Base-by-base conservation (phyloP, 176 grass and related monocot genomes). In the Avena sativa region DNA sequence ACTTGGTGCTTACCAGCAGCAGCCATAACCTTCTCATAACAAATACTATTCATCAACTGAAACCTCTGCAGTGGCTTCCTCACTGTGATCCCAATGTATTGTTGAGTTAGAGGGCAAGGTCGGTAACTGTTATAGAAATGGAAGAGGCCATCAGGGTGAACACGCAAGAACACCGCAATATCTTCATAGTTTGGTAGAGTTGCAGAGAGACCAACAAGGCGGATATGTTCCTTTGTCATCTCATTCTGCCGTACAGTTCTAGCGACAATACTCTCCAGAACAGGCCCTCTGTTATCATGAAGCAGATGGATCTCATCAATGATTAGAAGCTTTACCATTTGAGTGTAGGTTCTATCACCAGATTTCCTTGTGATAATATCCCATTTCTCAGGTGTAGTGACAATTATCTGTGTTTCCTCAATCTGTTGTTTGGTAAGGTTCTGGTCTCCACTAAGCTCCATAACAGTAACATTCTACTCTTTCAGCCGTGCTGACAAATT, bases 331-430 rank as follows among this genome's bases (percentile, higher is more conserved):
- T 90, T 99, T 63, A 99, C 97, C 87, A 99, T 51, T 76, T 99
- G 97, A 16, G 97, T 96, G 43, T 96, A 99, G 44, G 92, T 94
- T 82, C 94, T 91, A 75, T 96, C 94, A 40, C 97, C 94, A 76
- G 97, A 96, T 86, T 99, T 99, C 79, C 94, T 93, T 0, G 92
- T 99, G 57, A 96, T 87, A 78, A 96, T 99, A 78, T 96, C 97
- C 97, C 97, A 99, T 84, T 99, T 99, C 74, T 99, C 97, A 78
- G 97, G 94, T 21, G 97, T 99, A 12, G 94, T 99, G 48, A 99
- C 94, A 79, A 99, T 96, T 76, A 99, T 91, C 84, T 96, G 97
- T 40, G 97, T 99, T 73, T 99, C 97, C 26, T 99, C 94, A 69
- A 96, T 99, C 89, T 99, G 94, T 11, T 96, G 90, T 32, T 88